Evolutionary conservation across 768 basidiomycete species (phyloP), one percentile per base, ranked within the genome.

Genomic region (Suillus sp.): DNA sequence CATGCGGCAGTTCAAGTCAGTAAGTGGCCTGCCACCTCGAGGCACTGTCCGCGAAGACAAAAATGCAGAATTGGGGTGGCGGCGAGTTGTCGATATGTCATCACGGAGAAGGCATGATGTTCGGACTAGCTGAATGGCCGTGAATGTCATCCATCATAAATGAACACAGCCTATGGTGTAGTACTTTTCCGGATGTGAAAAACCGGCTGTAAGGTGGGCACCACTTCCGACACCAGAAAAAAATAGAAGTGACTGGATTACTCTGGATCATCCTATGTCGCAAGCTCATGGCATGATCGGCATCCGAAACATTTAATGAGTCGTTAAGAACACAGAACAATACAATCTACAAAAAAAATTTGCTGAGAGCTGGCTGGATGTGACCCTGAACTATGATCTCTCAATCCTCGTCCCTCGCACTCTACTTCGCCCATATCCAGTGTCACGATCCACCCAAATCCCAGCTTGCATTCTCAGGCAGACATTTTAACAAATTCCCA

Each of bases 31-130:
- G n/a, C n/a, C n/a, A n/a, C n/a, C 54, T 37, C 22, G 9, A 37
- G 54, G 54, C 34, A 25, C 25, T n/a, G 13, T n/a, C 34, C 9
- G 16, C 34, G 53, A 55, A 27, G 16, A 37, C 34, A 16, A n/a
- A n/a, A n/a, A 53, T 53, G 51, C 51, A 53, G 5, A 38, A 56
- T 38, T 56, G 55, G 37, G 37, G 37, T 27, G 55, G 55, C 27
- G 32, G 3, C 11, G 1, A 53, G 32, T 13, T n/a, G 20, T 3
- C 32, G 11, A 13, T 16, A 40, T 34, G 32, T 34, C 32, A 14
- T 38, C 42, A 27, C 48, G 27, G 25, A 54, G n/a, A 55, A 20
- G 35, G 54, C 47, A 25, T 55, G 54, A 18, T 27, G 56, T 16
- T 18, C 38, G 18, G 38, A 6, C 22, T 57, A n/a, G n/a, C n/a